phyloP scores from a whole-genome alignment of 1,284 basidiomycete species.

The Cutaneotrichosporon dermatis region DNA sequence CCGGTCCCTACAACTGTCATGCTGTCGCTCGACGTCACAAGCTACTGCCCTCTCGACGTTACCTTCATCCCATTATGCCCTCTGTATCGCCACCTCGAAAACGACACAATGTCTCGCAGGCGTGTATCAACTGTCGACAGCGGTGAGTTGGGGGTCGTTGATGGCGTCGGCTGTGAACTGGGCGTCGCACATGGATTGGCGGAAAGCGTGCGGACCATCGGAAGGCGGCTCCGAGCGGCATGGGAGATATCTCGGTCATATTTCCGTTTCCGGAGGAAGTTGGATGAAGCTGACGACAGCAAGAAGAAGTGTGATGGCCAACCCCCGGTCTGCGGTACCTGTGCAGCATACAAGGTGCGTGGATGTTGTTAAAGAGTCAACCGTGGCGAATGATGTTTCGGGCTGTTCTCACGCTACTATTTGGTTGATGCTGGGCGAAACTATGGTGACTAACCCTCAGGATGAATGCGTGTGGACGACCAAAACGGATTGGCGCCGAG shows the following conservation, averaged over 20 bases:
- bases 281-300: constrained; percentile 14
- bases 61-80: not conserved
- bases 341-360: constrained; percentile 32
- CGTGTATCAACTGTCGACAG: constrained; percentile 17
- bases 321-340: constrained; percentile 35
- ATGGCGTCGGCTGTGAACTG: not conserved
- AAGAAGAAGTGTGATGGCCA: constrained; percentile 41
- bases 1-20: no score
- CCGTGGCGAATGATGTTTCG: no score
- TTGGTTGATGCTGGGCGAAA: no score
- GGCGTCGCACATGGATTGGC: no score
- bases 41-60: not conserved
- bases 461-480: constrained; percentile 33
- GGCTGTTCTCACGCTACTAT: no score
- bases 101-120: constrained; percentile 9
- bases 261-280: no score
- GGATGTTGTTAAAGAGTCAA: not conserved
- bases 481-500: constrained; percentile 29
- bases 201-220: no score
- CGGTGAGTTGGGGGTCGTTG: constrained; percentile 1
- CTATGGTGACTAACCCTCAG: constrained; percentile 7
- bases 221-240: no score
- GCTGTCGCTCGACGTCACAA: no score
- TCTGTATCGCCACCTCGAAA: not conserved
- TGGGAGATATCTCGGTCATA: no score